phyloP scores from a whole-genome alignment of 164 flowering plant species.

The Chimonanthus praecox region DNA sequence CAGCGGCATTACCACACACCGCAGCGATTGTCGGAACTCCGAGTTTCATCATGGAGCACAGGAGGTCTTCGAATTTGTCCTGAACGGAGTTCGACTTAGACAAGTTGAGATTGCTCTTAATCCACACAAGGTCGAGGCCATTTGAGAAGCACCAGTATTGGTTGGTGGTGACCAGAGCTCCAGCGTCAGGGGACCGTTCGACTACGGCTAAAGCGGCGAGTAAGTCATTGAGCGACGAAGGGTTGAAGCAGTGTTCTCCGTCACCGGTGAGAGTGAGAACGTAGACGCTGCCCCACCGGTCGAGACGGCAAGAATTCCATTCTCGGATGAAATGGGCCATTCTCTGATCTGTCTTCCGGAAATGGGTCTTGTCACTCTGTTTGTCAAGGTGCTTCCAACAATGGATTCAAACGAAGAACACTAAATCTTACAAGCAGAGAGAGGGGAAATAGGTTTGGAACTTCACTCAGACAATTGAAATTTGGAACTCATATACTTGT shows the following conservation, averaged over 20 bases:
- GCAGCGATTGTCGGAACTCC: slow-evolving; percentile 13
- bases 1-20: slow-evolving; percentile 10
- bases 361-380: no score
- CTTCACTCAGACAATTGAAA: no score
- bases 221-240: slow-evolving; percentile 11
- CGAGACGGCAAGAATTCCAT: no score
- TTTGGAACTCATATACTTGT: no score
- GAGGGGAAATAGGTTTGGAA: no score
- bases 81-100: background rate
- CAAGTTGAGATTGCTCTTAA: background rate
- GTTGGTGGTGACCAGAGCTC: slow-evolving; percentile 18
- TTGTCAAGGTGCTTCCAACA: no score
- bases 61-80: slow-evolving; percentile 10
- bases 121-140: slow-evolving; percentile 15
- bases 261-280: background rate
- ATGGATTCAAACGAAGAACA: no score
- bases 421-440: no score
- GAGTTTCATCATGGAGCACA: slow-evolving; percentile 12
- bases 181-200: slow-evolving; percentile 7
- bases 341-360: no score
- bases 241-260: slow-evolving; percentile 14
- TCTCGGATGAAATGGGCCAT: no score
- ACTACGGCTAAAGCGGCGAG: slow-evolving; percentile 3
- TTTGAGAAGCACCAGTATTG: slow-evolving; percentile 16
- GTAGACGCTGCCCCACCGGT: no score